These are phyloP conservation scores for Daedalea quercina DNA, from an alignment of 768 basidiomycete species.

Conservation along the genomic window DNA sequence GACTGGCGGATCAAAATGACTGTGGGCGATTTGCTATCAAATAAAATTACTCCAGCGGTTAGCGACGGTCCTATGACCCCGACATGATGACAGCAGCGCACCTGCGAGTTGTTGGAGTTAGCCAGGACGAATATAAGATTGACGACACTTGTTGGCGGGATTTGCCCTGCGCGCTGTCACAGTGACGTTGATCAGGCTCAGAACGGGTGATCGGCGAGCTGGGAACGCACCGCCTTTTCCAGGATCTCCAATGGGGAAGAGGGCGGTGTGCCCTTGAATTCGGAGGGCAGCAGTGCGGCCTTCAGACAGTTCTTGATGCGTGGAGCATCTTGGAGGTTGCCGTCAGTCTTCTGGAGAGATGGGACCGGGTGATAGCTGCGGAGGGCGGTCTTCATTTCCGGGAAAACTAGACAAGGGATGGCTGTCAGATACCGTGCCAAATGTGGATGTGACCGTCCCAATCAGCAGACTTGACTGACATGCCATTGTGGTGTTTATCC, in stretches of 20 bases:
- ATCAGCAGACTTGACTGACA: constrained; percentile 38
- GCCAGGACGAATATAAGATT: constrained; percentile 82
- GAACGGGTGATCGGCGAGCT: not conserved
- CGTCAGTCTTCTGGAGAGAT: constrained; percentile 80
- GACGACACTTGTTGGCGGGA: constrained; percentile 80
- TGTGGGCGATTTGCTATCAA: constrained; percentile 30
- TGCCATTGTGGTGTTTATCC: constrained; percentile 91
- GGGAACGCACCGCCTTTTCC: constrained; percentile 48
- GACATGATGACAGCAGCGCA: not conserved
- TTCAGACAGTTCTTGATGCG: constrained; percentile 89
- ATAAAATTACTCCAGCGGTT: not conserved
- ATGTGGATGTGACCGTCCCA: constrained; percentile 4
- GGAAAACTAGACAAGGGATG: constrained; percentile 36
- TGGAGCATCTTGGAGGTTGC: constrained; percentile 86
- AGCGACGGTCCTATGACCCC: not conserved
- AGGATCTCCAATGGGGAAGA: constrained; percentile 73
- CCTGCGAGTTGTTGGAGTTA: constrained; percentile 57
- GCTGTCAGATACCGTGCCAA: not conserved
- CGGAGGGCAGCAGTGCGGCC: constrained; percentile 66
- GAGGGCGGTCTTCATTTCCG: constrained; percentile 88
- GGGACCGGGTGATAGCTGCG: constrained; percentile 91
- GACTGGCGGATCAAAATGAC: constrained; percentile 68
- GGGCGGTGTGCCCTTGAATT: constrained; percentile 58
- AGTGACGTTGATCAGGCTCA: not conserved
- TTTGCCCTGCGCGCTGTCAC: constrained; percentile 45